Conservation (phyloP, 225 moss, liverwort and hornwort genomes). For the Sphagnum contortum region DNA sequence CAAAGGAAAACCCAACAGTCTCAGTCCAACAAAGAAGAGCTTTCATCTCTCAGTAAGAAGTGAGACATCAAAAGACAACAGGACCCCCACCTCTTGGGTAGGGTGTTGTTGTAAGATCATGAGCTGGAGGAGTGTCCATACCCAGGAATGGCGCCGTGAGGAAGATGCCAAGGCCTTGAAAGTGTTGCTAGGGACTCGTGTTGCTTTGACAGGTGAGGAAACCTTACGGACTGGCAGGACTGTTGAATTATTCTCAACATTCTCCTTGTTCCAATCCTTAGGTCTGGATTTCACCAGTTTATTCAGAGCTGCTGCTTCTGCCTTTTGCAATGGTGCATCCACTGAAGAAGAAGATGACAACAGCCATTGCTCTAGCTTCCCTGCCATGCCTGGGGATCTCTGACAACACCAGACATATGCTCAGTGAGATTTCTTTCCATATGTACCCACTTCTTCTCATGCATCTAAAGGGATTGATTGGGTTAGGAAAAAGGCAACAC, state of each 20-base stretch:
- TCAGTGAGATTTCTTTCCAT: background rate
- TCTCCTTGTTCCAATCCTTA: constrained; percentile 27
- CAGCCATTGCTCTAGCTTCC: constrained; percentile 50
- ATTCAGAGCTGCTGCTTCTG: background rate
- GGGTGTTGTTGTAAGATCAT: background rate
- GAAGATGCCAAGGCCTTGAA: constrained; percentile 15
- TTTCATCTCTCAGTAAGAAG: background rate
- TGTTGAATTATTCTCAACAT: constrained; percentile 2
- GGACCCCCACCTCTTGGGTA: background rate
- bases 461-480: too few relatives aligned
- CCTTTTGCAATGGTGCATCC: constrained; percentile 1
- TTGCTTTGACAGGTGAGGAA: constrained; percentile 9
- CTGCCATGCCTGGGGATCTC: constrained; percentile 54
- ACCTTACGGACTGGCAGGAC: constrained; percentile 4
- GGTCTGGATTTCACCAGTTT: background rate
- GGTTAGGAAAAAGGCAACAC: background rate
- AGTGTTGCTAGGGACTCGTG: constrained; percentile 4
- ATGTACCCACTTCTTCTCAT: background rate
- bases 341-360: constrained; percentile 20
- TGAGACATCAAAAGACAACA: background rate
- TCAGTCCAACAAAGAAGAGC: background rate
- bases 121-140: background rate
- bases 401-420: constrained; percentile 7
- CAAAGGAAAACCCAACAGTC: background rate
- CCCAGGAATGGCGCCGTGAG: constrained; percentile 21